Evolutionary conservation across 768 basidiomycete species (phyloP), one percentile per base, ranked within the genome.

Genomic region (Termitomyces sp.): DNA sequence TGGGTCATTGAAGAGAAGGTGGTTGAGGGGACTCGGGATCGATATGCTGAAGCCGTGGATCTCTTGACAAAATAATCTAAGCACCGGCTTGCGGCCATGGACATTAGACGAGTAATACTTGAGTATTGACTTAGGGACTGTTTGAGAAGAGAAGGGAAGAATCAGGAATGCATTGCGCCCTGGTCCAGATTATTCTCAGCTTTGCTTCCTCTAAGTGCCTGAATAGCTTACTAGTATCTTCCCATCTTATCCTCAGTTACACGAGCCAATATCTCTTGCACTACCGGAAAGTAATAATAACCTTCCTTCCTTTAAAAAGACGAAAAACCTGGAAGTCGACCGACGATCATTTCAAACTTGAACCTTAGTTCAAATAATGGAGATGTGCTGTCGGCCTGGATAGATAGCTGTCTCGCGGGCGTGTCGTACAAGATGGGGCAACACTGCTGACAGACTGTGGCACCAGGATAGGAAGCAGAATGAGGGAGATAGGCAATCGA

Each of bases 1-100:
- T 97, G 95, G 84, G 69, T 76, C 4, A 88, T 98, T 57, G 86
- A 84, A 4, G 80, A 89, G 21, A 79, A 78, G 9, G 86, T 97
- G 2, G 87, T 97, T 5, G 66, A 78, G 58, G 91, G 88, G 52
- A 98, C 95, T 6, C 82, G 75, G 66, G 70, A 79, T 57, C 82
- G 92, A 71, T 98, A 98, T 69, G 73, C 79, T 58, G 92, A 95
- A 65, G 94, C 87, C 1, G 79, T 87, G 32, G 72, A 82, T 53
- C 71, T 85, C 69, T 70, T 92, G 62, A 84, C 76, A 21, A 54
- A 55, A 42, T 59, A 54, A 54, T 14, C 10, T 31, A 37, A 43
- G 9, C 5, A 16, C 17, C 16, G 31, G 41, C 21, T 19, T 5
- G 17, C 17, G 14, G 5, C 19, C 32, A 41, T 32, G 27, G 21